Conservation (phyloP, 192 early-diverging fungal genomes). For the Dimargaris cristalligena region DNA sequence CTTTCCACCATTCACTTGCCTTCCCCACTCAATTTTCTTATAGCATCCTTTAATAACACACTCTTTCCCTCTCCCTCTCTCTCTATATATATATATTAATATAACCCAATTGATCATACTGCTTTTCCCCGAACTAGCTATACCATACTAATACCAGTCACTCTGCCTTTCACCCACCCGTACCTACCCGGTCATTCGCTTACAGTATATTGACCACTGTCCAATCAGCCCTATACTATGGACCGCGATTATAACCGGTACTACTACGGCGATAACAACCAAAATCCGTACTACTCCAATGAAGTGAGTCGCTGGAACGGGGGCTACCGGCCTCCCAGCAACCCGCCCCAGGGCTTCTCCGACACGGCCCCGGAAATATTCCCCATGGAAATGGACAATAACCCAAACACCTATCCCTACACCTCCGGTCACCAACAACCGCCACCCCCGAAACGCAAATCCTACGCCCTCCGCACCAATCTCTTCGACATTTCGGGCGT, state of each 20-base stretch:
- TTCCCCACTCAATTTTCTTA: too few species aligned
- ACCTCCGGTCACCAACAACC: not conserved
- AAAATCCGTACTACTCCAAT: slow-evolving; percentile 1
- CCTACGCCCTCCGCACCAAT: not conserved
- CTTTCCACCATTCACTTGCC: too few species aligned
- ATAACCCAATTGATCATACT: too few species aligned
- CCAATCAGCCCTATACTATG: not conserved
- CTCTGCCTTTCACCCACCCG: not conserved
- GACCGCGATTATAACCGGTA: not conserved
- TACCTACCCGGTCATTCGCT: not conserved
- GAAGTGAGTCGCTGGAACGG: not conserved
- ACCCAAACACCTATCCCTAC: too few species aligned
- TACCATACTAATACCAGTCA: not conserved
- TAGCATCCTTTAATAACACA: too few species aligned
- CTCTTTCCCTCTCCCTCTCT: too few species aligned
- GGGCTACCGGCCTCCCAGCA: not conserved
- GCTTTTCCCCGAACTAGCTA: not conserved
- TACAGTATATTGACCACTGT: not conserved
- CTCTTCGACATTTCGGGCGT: not conserved
- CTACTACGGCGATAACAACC: not conserved
- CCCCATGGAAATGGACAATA: too few species aligned
- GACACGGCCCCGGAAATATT: not conserved
- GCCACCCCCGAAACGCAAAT: not conserved
- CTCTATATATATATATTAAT: too few species aligned
- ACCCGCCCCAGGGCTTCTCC: not conserved